phyloP scores from a whole-genome alignment of 2,329 filamentous ascomycete genomes.

The Phoma sp. region DNA sequence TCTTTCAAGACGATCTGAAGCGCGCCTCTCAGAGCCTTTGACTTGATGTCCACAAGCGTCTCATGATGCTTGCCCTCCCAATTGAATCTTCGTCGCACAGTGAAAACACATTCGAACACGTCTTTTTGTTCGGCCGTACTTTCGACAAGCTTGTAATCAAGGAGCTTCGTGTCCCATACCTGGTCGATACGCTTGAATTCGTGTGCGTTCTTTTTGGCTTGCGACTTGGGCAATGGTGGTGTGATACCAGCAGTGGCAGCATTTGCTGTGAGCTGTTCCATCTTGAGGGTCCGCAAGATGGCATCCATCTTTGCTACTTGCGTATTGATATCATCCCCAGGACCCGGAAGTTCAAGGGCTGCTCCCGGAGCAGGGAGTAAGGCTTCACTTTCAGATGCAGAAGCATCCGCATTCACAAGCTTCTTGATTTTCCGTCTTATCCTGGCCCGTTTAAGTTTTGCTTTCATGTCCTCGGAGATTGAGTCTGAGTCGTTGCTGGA shows the following conservation, averaged over 20 bases:
- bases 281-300: slow-evolving; percentile 22
- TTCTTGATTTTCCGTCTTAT: slow-evolving; percentile 24
- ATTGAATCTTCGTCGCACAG: slow-evolving; percentile 81
- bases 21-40: slow-evolving; percentile 75
- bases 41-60: slow-evolving; percentile 83
- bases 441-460: slow-evolving; percentile 25
- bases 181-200: slow-evolving; percentile 75
- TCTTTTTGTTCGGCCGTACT: slow-evolving; percentile 68
- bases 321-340: slow-evolving; percentile 20
- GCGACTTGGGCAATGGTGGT: slow-evolving; percentile 25
- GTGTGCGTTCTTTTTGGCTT: slow-evolving; percentile 51
- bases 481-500: slow-evolving; percentile 24
- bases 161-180: slow-evolving; percentile 56
- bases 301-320: slow-evolving; percentile 24
- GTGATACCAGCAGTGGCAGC: slow-evolving; percentile 14
- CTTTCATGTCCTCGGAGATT: slow-evolving; percentile 11
- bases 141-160: slow-evolving; percentile 71
- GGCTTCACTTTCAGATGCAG: background rate
- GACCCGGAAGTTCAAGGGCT: slow-evolving; percentile 6
- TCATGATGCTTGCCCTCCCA: slow-evolving; percentile 82
- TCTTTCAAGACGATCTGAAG: slow-evolving; percentile 75
- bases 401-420: slow-evolving; percentile 18
- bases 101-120: slow-evolving; percentile 78
- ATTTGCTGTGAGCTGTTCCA: slow-evolving; percentile 22
- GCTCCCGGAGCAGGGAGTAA: slow-evolving; percentile 1